These are phyloP conservation scores for Colletotrichum trifolii DNA, from an alignment of 2,329 filamentous ascomycete species.

Conservation along the genomic window DNA sequence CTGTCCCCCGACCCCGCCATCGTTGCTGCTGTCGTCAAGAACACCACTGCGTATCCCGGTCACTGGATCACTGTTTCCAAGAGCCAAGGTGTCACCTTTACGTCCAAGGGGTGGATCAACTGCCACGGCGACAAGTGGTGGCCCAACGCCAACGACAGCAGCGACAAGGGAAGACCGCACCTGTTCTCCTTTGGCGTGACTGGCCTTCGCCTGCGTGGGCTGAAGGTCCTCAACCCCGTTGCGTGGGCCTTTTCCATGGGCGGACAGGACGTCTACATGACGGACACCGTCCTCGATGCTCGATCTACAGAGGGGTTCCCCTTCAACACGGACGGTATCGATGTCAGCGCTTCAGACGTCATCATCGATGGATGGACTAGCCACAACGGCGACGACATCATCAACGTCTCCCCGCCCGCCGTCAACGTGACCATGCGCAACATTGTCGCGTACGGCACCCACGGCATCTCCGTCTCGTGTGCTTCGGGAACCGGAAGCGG, in stretches of 20 bases:
- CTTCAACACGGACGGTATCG: slow-evolving; percentile 24
- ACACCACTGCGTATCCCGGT: slow-evolving; percentile 11
- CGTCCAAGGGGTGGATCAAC: slow-evolving; percentile 13
- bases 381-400: slow-evolving; percentile 26
- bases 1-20: slow-evolving; percentile 12
- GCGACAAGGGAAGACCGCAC: slow-evolving; percentile 21
- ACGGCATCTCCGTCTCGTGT: slow-evolving; percentile 21
- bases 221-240: slow-evolving; percentile 24
- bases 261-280: slow-evolving; percentile 27
- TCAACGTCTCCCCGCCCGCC: slow-evolving; percentile 23
- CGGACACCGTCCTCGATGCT: slow-evolving; percentile 24
- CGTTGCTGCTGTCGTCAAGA: slow-evolving; percentile 17
- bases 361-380: slow-evolving; percentile 21
- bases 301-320: slow-evolving; percentile 13
- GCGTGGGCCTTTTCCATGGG: slow-evolving; percentile 23
- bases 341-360: slow-evolving; percentile 16
- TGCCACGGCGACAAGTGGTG: slow-evolving; percentile 29
- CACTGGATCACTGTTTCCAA: slow-evolving; percentile 29
- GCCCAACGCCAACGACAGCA: slow-evolving; percentile 12
- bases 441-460: slow-evolving; percentile 15
- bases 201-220: slow-evolving; percentile 4
- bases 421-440: slow-evolving; percentile 28
- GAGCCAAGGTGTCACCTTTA: slow-evolving; percentile 27
- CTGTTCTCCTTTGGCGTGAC: slow-evolving; percentile 24
- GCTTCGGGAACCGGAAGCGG: slow-evolving; percentile 6